phyloP scores from a whole-genome alignment of 768 basidiomycete genomes.

The Termitomyces sp. region DNA sequence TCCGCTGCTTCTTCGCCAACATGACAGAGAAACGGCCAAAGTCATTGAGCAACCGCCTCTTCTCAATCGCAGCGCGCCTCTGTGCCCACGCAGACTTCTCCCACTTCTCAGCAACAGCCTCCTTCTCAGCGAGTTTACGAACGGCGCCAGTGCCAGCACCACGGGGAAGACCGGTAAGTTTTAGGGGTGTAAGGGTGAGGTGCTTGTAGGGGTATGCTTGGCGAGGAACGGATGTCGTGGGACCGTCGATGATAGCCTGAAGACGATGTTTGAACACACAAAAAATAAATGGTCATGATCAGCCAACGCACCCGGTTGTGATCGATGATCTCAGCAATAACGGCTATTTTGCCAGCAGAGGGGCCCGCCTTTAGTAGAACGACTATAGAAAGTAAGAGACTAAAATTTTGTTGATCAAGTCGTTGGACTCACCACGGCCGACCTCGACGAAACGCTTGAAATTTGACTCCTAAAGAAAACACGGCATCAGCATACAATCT shows the following conservation, averaged over 20 bases:
- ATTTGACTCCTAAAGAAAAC: conserved; percentile 59
- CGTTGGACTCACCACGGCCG: conserved; percentile 67
- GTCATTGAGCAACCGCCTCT: conserved; percentile 76
- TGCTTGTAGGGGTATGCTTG: conserved; percentile 91
- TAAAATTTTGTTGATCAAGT: not conserved
- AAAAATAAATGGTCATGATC: not conserved
- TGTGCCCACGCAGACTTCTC: conserved; percentile 83
- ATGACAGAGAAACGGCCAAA: conserved; percentile 89
- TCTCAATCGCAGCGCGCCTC: conserved; percentile 70
- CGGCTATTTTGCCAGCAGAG: conserved; percentile 82
- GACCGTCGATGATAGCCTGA: conserved; percentile 95
- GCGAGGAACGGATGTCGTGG: conserved; percentile 86
- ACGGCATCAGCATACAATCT: conserved; percentile 10
- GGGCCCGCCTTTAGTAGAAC: conserved; percentile 93
- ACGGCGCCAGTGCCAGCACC: conserved; percentile 77
- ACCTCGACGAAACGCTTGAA: conserved; percentile 99
- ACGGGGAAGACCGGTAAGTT: conserved; percentile 80
- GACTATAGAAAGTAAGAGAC: conserved; percentile 39
- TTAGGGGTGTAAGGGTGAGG: conserved; percentile 84
- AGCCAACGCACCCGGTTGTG: conserved; percentile 82
- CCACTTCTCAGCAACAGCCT: conserved; percentile 85
- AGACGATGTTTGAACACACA: not conserved
- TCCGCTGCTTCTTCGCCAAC: conserved; percentile 83
- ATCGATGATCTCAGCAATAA: conserved; percentile 97
- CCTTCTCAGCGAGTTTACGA: conserved; percentile 85